Conservation (phyloP, 1,284 basidiomycete species). For the Porodaedalea pini region DNA sequence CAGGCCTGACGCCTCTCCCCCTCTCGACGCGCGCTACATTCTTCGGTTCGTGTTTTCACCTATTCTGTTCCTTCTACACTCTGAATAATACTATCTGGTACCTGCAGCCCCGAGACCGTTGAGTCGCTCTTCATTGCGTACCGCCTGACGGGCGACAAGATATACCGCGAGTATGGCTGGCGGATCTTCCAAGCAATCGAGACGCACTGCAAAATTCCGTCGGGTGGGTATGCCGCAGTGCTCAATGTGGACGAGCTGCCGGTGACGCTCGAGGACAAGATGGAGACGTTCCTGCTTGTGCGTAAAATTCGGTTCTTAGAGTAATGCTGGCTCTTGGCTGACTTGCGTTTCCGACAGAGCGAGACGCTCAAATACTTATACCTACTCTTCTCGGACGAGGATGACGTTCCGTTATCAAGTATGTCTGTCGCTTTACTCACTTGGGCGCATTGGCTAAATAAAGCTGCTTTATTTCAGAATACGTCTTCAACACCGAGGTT, state of each 20-base stretch:
- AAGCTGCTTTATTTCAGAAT: constrained; percentile 45
- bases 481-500: constrained; percentile 95
- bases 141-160: constrained; percentile 78
- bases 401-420: constrained; percentile 71
- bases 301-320: constrained; percentile 26
- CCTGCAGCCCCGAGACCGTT: constrained; percentile 81
- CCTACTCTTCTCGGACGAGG: constrained; percentile 78
- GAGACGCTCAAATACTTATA: constrained; percentile 97
- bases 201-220: constrained; percentile 69
- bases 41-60: constrained; percentile 65
- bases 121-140: constrained; percentile 91
- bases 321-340: background rate
- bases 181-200: constrained; percentile 88
- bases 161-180: constrained; percentile 87
- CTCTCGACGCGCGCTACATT: constrained; percentile 88
- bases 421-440: constrained; percentile 32
- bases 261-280: constrained; percentile 74
- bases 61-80: constrained; percentile 9
- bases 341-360: constrained; percentile 44
- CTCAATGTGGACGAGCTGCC: constrained; percentile 79
- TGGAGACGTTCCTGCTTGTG: constrained; percentile 94
- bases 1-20: constrained; percentile 47
- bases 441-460: background rate
- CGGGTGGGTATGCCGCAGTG: constrained; percentile 83
- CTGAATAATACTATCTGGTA: background rate